Base-by-base conservation (phyloP, 768 basidiomycete genomes). In the Auricularia heimuer region DNA sequence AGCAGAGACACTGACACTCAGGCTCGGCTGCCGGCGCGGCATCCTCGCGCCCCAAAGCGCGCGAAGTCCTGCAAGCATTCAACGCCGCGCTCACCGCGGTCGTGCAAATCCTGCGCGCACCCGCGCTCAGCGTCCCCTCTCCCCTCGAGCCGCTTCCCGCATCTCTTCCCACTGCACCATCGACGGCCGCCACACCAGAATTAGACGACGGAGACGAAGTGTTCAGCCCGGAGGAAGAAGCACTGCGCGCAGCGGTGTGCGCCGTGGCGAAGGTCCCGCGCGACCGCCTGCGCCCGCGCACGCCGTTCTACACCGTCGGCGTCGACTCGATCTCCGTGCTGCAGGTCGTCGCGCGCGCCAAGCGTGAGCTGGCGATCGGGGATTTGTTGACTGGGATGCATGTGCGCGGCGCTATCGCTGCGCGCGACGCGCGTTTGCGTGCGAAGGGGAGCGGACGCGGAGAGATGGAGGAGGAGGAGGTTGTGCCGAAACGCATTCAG, bases 311-410 rank as follows among this genome's bases (percentile, higher is more conserved):
- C 12, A 73, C 77, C 4, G 68, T 82, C 11, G 82, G 82, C n/a
- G 72, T 82, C 11, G 82, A 82, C 68, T 83, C 82, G 1, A 82
- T 83, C 65, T 79, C 78, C 21, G 80, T 82, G 24, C 79, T 83
- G 42, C 77, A 78, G 62, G 71, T 83, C 12, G 73, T 74, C 10
- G 75, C 78, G 6, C 79, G 74, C 64, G 77, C 76, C 67, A 74
- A 77, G 56, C 71, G 72, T 54, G 72, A 56, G 12, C 60, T 76
- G 33, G 66, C 63, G 12, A 75, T 77, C 3, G 77, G 73, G 36
- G 79, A 82, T 63, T 74, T 82, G n/a, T 68, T 80, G 54, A 76
- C 71, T 44, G 77, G 80, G 62, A 68, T 68, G 51, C 79, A 79
- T 3, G 67, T 82, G n/a, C 56, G 12, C 14, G 74, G 67, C 12